Percentiles rank a stretch among this genome's conserved stretches.
phyloP scores from a whole-genome alignment of 169 alveolate species.

The Neospora caninum region DNA sequence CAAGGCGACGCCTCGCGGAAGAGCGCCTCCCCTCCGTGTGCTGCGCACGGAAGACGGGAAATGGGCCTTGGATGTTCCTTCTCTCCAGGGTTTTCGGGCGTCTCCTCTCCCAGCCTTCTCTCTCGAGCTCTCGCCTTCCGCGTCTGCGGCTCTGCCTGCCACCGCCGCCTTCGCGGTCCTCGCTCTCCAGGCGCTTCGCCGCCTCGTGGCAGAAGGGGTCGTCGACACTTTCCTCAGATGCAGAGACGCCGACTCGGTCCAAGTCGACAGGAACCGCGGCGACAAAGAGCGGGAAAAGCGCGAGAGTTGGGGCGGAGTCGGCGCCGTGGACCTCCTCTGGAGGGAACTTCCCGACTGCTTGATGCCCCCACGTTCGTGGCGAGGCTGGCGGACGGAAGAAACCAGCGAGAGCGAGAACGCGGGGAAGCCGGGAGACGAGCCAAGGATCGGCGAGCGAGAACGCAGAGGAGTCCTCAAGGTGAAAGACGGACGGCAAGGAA shows the following conservation, averaged over 20 bases:
- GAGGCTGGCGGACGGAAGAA: too few species aligned
- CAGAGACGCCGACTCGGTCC: background rate
- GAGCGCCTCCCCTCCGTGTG: too few species aligned
- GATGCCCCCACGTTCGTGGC: background rate
- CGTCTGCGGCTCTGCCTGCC: background rate
- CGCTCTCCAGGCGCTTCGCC: background rate
- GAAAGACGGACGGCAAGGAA: too few species aligned
- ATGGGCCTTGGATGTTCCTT: background rate
- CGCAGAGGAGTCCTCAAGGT: too few species aligned
- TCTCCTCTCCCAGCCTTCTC: background rate
- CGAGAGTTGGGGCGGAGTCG: background rate
- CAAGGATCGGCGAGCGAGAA: too few species aligned
- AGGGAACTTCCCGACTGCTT: background rate
- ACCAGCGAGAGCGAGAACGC: too few species aligned
- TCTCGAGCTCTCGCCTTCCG: background rate
- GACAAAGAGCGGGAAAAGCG: background rate
- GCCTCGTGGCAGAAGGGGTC: background rate
- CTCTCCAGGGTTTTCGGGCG: background rate
- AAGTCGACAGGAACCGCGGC: background rate
- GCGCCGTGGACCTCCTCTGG: background rate
- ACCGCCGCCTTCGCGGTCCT: background rate
- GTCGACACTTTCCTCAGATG: background rate
- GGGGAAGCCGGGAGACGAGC: too few species aligned
- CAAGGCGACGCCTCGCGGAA: too few species aligned
- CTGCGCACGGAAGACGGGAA: background rate